Evolutionary conservation across 2,329 filamentous ascomycete species (phyloP), one percentile per base, ranked within the genome.

Genomic region (Nemania bipapillata): DNA sequence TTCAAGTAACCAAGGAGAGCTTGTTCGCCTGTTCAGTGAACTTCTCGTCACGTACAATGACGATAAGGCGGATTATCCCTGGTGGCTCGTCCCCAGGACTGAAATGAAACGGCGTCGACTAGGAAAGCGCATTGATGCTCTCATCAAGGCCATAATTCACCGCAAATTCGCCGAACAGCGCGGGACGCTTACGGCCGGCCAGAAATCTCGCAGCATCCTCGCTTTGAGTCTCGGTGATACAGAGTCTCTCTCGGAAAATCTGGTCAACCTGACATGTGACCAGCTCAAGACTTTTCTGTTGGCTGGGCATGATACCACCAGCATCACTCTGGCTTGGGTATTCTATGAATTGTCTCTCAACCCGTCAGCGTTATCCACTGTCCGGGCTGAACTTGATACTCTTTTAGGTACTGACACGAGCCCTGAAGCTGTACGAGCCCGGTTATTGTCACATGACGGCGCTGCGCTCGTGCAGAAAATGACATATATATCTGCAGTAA

Each of bases 231-330:
- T 59, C 1, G 17, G 24, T 8, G 56, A 37, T 3, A 59, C 28
- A 1, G 12, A 59, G 2, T 15, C 3, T 9, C n/a, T 59, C n/a
- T 35, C 37, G 15, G 66, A 72, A 0, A 68, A 75, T 5, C 58
- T 79, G 11, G 40, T 82, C 12, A 42, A 74, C 17, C 70, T 75
- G 45, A 80, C 79, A 2, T 76, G 75, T 40, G 79, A 81, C 60
- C 80, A 82, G 67, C 70, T 83, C 35, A 80, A 79, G 58, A 77
- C 78, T 0, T 83, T 83, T 68, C 71, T 82, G 12, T 80, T 83
- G 45, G 81, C 80, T 2, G 81, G 81, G 2, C 81, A 83, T 52
- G 81, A 83, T 68, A 82, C 81, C 2, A 81, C 81, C 1, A 78
- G 77, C 40, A 79, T 78, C 66, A 72, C 79, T 1, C 71, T 83